Conservation (phyloP, 2,329 filamentous ascomycete genomes). For the Curvularia hawaiiensis region DNA sequence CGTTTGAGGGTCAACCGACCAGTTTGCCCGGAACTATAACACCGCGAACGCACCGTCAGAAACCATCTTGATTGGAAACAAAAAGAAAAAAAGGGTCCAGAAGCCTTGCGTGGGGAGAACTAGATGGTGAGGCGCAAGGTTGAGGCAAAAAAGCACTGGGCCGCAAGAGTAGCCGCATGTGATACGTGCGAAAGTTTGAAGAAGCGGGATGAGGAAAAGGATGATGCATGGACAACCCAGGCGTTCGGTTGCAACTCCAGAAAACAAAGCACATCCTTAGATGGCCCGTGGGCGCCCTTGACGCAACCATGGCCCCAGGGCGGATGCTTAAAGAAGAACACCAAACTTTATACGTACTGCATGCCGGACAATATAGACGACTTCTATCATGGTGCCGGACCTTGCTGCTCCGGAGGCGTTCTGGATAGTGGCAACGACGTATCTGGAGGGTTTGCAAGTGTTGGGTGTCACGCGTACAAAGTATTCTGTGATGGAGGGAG, state of each 20-base stretch:
- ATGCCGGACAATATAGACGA: conserved; percentile 57
- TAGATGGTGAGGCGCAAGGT: not conserved
- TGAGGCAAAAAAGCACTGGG: conserved; percentile 1
- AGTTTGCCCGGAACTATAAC: conserved; percentile 81
- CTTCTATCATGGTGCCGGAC: conserved; percentile 48
- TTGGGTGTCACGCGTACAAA: conserved; percentile 16
- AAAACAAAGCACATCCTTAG: conserved; percentile 16
- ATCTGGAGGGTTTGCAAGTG: conserved; percentile 14
- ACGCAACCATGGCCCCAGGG: conserved; percentile 9
- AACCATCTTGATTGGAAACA: conserved; percentile 17
- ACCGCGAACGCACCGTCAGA: conserved; percentile 24
- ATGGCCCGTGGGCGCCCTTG: conserved; percentile 14
- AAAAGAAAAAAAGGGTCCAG: conserved; percentile 2
- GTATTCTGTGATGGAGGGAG: conserved; percentile 3
- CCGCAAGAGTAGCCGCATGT: conserved; percentile 13
- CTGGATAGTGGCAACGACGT: not conserved
- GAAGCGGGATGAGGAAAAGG: conserved; percentile 5
- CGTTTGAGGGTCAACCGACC: conserved; percentile 80
- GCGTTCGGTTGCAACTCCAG: conserved; percentile 2
- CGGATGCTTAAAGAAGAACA: conserved; percentile 4
- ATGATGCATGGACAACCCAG: conserved; percentile 17
- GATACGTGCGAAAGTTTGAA: conserved; percentile 11
- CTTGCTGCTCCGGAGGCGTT: conserved; percentile 3
- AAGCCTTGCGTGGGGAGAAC: not conserved
- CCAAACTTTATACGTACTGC: conserved; percentile 51